Conservation (phyloP, 169 alveolate genomes). For the Cryptosporidium sp. region DNA sequence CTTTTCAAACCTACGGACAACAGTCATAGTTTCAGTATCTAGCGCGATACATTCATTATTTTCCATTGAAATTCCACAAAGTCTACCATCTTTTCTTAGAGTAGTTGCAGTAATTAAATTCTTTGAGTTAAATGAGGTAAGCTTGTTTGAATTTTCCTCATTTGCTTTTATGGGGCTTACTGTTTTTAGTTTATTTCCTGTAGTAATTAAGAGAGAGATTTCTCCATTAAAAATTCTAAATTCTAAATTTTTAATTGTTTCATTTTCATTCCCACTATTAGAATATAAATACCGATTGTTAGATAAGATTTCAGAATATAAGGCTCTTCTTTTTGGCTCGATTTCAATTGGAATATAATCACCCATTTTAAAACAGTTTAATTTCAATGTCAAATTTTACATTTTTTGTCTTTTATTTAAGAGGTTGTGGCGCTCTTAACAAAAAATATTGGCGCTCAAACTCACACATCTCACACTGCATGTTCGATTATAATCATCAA, state of each 20-base stretch:
- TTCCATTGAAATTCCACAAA: slow-evolving; percentile 35
- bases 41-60: slow-evolving; percentile 34
- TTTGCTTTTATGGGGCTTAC: not conserved
- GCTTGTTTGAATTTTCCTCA: not conserved
- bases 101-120: slow-evolving; percentile 11
- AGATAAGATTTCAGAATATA: not conserved
- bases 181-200: slow-evolving; percentile 21
- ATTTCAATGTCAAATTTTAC: slow-evolving; percentile 24
- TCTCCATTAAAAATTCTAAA: slow-evolving; percentile 17
- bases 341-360: slow-evolving; percentile 66
- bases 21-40: slow-evolving; percentile 14
- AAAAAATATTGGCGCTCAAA: slow-evolving; percentile 30
- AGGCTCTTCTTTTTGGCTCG: not conserved
- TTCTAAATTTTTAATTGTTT: slow-evolving; percentile 21
- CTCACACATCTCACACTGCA: slow-evolving; percentile 75
- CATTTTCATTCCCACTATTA: slow-evolving; percentile 57
- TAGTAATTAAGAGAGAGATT: slow-evolving; percentile 12
- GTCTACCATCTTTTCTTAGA: slow-evolving; percentile 62
- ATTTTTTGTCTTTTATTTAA: slow-evolving; percentile 14
- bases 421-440: slow-evolving; percentile 22
- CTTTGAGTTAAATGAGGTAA: slow-evolving; percentile 33
- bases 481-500: not conserved
- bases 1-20: slow-evolving; percentile 37
- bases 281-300: slow-evolving; percentile 13
- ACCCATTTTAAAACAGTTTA: slow-evolving; percentile 44